Evolutionary conservation across 371 early-diverging fungal species (phyloP).

Genomic region (Paraphysoderma sedebokerense): DNA sequence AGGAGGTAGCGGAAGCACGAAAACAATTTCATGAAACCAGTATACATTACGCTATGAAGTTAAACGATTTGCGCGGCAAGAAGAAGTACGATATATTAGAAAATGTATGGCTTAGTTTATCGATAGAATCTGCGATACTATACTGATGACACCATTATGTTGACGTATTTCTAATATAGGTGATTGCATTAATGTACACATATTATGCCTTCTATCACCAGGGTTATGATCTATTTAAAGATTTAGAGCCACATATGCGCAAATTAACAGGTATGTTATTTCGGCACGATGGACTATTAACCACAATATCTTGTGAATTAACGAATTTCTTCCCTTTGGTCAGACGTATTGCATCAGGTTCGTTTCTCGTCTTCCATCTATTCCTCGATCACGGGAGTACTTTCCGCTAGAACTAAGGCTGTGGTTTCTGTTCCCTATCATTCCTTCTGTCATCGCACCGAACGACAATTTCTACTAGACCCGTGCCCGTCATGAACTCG

Average conservation of each 20-base stretch:
- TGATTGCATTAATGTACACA: slow-evolving; percentile 52
- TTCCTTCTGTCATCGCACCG: too few relatives aligned
- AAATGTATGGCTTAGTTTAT: slow-evolving; percentile 26
- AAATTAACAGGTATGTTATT: slow-evolving; percentile 33
- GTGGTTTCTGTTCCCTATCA: too few relatives aligned
- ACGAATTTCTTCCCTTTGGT: too few relatives aligned
- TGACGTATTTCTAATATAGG: too few relatives aligned
- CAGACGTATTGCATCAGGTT: too few relatives aligned
- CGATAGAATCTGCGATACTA: background rate
- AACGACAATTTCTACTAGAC: too few relatives aligned
- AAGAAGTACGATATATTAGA: slow-evolving; percentile 58
- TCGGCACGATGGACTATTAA: too few relatives aligned
- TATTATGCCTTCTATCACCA: slow-evolving; percentile 60
- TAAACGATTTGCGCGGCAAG: slow-evolving; percentile 45
- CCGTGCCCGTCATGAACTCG: too few relatives aligned
- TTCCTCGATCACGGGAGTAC: too few relatives aligned
- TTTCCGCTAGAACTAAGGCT: too few relatives aligned
- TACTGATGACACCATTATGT: slow-evolving; percentile 1
- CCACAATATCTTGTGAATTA: too few relatives aligned
- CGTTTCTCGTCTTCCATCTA: too few relatives aligned
- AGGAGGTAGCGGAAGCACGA: slow-evolving; percentile 36
- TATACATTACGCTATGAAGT: slow-evolving; percentile 40
- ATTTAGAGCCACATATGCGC: slow-evolving; percentile 58
- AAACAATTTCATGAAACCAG: slow-evolving; percentile 38
- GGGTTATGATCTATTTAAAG: slow-evolving; percentile 47